phyloP scores from a whole-genome alignment of 2,329 filamentous ascomycete species.

The Lecanicillium sp. region DNA sequence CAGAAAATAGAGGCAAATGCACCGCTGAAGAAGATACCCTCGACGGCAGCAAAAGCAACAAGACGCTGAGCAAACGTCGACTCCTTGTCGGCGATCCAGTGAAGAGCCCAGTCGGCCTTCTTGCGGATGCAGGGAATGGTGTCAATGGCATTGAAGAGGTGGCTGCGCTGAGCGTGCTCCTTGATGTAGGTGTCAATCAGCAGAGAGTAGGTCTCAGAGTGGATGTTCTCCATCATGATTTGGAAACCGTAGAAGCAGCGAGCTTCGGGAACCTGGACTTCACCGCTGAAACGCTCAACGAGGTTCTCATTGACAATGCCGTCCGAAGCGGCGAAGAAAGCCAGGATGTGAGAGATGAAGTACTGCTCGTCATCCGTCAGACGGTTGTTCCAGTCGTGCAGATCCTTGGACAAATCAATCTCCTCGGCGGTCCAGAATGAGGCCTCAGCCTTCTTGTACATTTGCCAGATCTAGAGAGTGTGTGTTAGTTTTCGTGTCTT shows the following conservation, averaged over 20 bases:
- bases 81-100: conserved; percentile 88
- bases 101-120: conserved; percentile 97
- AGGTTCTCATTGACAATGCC: conserved; percentile 99
- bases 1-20: conserved; percentile 99
- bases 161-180: conserved; percentile 85
- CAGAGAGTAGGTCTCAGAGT: conserved; percentile 98
- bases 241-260: conserved; percentile 99
- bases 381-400: conserved; percentile 98
- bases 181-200: conserved; percentile 99
- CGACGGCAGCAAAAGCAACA: conserved; percentile 92
- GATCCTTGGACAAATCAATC: conserved; percentile 97
- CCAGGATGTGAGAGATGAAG: conserved; percentile 97
- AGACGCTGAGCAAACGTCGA: conserved; percentile 94
- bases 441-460: conserved; percentile 99
- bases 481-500: conserved; percentile 28
- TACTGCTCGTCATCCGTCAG: conserved; percentile 95
- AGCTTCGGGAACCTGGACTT: conserved; percentile 95
- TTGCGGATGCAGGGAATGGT: conserved; percentile 97
- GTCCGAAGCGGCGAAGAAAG: conserved; percentile 97
- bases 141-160: conserved; percentile 97
- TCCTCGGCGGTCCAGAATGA: conserved; percentile 99
- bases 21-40: conserved; percentile 99
- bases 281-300: conserved; percentile 91
- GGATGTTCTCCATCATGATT: conserved; percentile 99
- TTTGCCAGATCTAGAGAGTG: conserved; percentile 81